A percentile compares a stretch with the other conserved stretches of the same genome.
These are phyloP conservation scores for Phytophthora boehmeriae DNA, from an alignment of 352 stramenopile species.

Conservation along the genomic window DNA sequence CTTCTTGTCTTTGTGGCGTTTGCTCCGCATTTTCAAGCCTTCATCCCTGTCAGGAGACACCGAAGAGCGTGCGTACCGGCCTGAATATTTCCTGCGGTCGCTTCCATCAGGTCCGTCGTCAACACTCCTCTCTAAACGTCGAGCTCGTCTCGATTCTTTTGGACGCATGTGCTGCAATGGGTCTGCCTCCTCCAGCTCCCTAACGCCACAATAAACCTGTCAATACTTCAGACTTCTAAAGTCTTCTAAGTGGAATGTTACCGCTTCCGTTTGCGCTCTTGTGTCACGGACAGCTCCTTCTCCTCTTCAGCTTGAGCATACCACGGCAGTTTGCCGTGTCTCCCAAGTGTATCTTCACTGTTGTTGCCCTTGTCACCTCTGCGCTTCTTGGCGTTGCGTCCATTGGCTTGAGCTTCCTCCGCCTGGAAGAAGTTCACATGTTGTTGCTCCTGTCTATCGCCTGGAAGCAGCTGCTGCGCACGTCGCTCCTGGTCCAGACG, in stretches of 20 bases:
- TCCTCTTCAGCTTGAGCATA: conserved; percentile 37
- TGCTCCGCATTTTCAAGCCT: conserved; percentile 16
- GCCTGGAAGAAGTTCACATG: conserved; percentile 55
- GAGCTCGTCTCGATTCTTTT: conserved; percentile 12
- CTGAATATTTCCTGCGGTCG: conserved; percentile 40
- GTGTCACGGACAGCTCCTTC: conserved; percentile 13
- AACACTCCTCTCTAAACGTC: background rate
- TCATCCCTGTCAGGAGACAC: conserved; percentile 19
- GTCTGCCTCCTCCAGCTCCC: conserved; percentile 40
- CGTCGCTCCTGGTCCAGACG: conserved; percentile 44
- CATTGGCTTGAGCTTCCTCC: conserved; percentile 22
- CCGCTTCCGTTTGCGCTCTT: conserved; percentile 49
- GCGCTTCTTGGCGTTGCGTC: background rate
- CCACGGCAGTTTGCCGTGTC: conserved; percentile 44
- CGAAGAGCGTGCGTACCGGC: conserved; percentile 28
- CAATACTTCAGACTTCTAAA: background rate
- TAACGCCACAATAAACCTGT: conserved; percentile 16
- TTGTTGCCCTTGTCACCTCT: conserved; percentile 3
- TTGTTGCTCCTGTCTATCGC: background rate
- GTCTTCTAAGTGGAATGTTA: conserved; percentile 14
- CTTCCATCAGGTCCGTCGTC: conserved; percentile 24
- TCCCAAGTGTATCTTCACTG: conserved; percentile 38
- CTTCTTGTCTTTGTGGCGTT: conserved; percentile 27
- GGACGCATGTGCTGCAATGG: conserved; percentile 51
- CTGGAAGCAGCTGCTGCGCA: conserved; percentile 31